Conservation (phyloP, 768 basidiomycete species). For the Cyclocybe cylindracea region DNA sequence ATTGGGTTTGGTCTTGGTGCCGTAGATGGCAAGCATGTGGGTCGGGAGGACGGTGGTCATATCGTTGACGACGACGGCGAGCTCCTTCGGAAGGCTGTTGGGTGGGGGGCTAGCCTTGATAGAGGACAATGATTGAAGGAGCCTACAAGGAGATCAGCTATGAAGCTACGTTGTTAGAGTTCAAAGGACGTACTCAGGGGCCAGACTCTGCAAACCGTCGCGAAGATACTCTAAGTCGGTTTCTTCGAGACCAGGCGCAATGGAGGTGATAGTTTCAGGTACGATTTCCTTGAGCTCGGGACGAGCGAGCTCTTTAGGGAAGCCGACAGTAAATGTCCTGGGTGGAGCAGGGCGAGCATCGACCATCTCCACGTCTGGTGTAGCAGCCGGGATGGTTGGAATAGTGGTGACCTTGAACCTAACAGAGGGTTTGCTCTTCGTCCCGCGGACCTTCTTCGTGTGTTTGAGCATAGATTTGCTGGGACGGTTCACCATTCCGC, state of each 20-base stretch:
- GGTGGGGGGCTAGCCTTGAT: slow-evolving; percentile 31
- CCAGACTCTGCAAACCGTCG: slow-evolving; percentile 45
- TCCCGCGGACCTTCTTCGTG: slow-evolving; percentile 35
- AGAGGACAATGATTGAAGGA: slow-evolving; percentile 38
- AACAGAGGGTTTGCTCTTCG: slow-evolving; percentile 22
- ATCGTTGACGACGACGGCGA: slow-evolving; percentile 41
- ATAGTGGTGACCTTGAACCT: slow-evolving; percentile 25
- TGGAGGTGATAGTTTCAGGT: slow-evolving; percentile 44
- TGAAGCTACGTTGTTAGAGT: background rate
- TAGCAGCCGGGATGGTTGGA: background rate
- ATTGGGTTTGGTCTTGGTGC: slow-evolving; percentile 16
- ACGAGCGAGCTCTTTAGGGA: slow-evolving; percentile 55
- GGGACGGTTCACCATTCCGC: slow-evolving; percentile 26
- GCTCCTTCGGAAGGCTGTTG: slow-evolving; percentile 41
- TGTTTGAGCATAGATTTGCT: slow-evolving; percentile 34
- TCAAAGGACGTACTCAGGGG: slow-evolving; percentile 36
- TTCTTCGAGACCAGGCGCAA: slow-evolving; percentile 49
- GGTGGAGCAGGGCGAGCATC: slow-evolving; percentile 19
- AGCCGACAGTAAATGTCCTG: slow-evolving; percentile 28
- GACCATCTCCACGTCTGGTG: slow-evolving; percentile 32
- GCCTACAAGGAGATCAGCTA: slow-evolving; percentile 24
- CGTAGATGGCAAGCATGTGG: slow-evolving; percentile 53
- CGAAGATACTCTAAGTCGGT: slow-evolving; percentile 56
- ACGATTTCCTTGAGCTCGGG: slow-evolving; percentile 51
- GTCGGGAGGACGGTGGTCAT: slow-evolving; percentile 39